Conservation (phyloP, 2,329 filamentous ascomycete species). For the Basipetospora chlamydospora region DNA sequence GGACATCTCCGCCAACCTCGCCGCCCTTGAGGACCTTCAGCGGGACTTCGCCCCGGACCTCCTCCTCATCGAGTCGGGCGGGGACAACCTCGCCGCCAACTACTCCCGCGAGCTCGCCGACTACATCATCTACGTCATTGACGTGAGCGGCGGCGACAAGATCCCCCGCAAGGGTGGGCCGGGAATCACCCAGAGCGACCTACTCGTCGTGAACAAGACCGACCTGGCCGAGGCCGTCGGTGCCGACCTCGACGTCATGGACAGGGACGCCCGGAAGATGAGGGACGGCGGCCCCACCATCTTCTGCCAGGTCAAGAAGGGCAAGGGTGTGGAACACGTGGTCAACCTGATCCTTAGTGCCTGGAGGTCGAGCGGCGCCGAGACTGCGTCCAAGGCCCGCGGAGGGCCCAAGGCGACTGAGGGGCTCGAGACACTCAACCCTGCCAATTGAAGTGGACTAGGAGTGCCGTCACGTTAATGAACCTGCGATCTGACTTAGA, state of each 20-base stretch:
- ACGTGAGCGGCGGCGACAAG: conserved; percentile 93
- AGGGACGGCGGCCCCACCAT: conserved; percentile 89
- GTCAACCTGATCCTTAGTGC: conserved; percentile 78
- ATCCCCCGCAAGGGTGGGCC: conserved; percentile 91
- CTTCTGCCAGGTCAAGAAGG: conserved; percentile 94
- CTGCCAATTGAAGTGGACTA: too few relatives aligned
- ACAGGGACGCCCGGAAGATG: conserved; percentile 86
- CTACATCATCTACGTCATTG: conserved; percentile 97
- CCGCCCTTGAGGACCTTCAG: conserved; percentile 82
- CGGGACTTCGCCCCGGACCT: conserved; percentile 64
- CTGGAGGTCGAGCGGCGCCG: conserved; percentile 81
- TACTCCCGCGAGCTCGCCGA: conserved; percentile 91
- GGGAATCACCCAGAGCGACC: conserved; percentile 89
- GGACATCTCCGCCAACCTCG: conserved; percentile 88
- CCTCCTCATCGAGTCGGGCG: conserved; percentile 86
- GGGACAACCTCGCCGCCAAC: conserved; percentile 94
- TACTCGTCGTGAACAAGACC: conserved; percentile 94
- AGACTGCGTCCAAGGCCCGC: conserved; percentile 35
- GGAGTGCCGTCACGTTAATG: too few relatives aligned
- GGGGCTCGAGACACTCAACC: conserved; percentile 3
- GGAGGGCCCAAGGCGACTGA: conserved; percentile 45
- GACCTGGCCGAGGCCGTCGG: conserved; percentile 84
- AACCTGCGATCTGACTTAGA: too few relatives aligned
- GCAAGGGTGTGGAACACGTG: conserved; percentile 72
- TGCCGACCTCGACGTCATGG: conserved; percentile 86